Evolutionary conservation across 2,329 filamentous ascomycete genomes (phyloP), one percentile per base, ranked within the genome.

Genomic region (Diaporthe sp.): DNA sequence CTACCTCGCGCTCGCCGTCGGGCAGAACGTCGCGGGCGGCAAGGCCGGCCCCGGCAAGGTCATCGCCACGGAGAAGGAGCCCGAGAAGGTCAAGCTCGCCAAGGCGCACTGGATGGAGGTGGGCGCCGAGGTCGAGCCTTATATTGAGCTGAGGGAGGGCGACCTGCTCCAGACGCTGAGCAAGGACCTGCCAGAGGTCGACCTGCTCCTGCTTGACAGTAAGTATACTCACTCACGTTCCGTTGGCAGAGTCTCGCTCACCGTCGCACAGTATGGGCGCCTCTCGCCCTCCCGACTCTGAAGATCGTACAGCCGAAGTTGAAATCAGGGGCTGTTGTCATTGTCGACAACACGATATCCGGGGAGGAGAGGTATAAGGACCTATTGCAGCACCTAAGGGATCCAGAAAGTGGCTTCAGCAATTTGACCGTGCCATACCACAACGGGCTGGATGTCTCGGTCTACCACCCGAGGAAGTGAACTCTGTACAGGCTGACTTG

Each of bases 181-280:
- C 71, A 77, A 78, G 0, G 69, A 80, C 28, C 8, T 75, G 61
- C 68, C 61, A 2, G 53, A 71, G 34, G 77, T 86, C 10, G 84
- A 86, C 74, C 75, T 81, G 83, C 82, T 77, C 84, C 86, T 76
- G 82, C 86, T 81, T 83, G 87, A 85, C 83, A 89, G 87, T 89
- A 83, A 53, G 71, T 67, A 1, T 8, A 15, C 12, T 6, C 28
- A 15, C 7, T 6, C 22, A 22, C 7, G 12, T 15, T 6, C 19
- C 42, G 5, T 13, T 8, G 17, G 34, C 1, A 13, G 46, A 8
- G n/a, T 9, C 5, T 31, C 17, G 49, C 65, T 69, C 8, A 69
- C 10, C 31, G 22, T 42, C 34, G n/a, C n/a, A 42, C 19, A 82
- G 80, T 81, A 58, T 81, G 80, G 81, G 78, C 79, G 2, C 79